Evolutionary conservation across 1,284 basidiomycete species (phyloP), one percentile per base, ranked within the genome.

Genomic region (Lignosus rhinocerotis): DNA sequence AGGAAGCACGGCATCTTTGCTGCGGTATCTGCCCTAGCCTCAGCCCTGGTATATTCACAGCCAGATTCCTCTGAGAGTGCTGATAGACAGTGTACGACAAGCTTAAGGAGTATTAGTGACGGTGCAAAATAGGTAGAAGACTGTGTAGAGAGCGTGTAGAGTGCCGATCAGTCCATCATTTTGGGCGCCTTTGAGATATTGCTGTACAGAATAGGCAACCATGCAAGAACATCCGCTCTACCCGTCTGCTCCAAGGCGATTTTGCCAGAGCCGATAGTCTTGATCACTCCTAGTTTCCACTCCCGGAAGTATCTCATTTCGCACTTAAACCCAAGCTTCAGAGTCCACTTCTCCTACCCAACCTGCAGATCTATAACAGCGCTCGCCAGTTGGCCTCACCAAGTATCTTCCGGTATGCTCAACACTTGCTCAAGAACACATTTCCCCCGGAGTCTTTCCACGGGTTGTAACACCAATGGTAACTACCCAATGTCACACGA

Each of bases 401-500:
- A 17, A 19, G 1, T 17, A 19, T 19, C n/a, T 19, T 2, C n/a
- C 41, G 19, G 1, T 5, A 43, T 43, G 41, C 6, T 21, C n/a
- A 7, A 19, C 41, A 43, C 17, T 12, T 21, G 25, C 21, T 19
- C 48, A 1, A 39, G 19, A 16, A 25, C 38, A 19, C 25, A 31
- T 30, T 51, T 51, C 39, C 50, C 50, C 39, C 36, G 38, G 10
- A 51, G 38, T n/a, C 32, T 51, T 14, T 51, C 50, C n/a, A n/a
- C 16, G 25, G 50, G 50, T 2, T 42, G 21, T 30, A 30, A 51
- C 50, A 11, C 39, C 38, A 30, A 51, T 25, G 50, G 38, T 30
- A 42, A 51, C 11, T 42, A 51, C 25, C 21, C 36, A 14, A 25
- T 51, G 10, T 25, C 42, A 6, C 50, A 51, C 25, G 30, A 32